Evolutionary conservation across 2,329 filamentous ascomycete species (phyloP).

Genomic region (Pseudopyricularia javanii): DNA sequence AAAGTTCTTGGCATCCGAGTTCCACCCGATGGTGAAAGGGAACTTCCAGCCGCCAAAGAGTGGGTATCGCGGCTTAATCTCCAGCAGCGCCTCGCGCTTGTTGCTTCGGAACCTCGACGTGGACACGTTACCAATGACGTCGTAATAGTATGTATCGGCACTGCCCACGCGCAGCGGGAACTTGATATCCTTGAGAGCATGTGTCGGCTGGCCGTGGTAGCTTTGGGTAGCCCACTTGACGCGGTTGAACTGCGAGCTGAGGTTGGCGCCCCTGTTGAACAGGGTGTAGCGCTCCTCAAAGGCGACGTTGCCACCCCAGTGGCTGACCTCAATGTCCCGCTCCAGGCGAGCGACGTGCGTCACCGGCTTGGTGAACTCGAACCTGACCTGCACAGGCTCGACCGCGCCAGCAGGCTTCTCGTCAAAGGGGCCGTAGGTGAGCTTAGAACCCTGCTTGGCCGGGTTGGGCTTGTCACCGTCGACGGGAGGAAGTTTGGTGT

Average conservation of each 20-base stretch:
- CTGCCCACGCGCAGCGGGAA: conserved; percentile 72
- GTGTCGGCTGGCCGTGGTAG: conserved; percentile 66
- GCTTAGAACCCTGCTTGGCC: conserved; percentile 70
- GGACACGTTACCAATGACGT: conserved; percentile 93
- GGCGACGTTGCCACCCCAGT: conserved; percentile 95
- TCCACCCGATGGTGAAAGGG: conserved; percentile 94
- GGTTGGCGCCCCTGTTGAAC: conserved; percentile 72
- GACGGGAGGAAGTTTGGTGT: conserved; percentile 58
- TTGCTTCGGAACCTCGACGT: conserved; percentile 78
- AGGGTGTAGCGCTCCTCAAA: conserved; percentile 91
- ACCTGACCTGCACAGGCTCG: conserved; percentile 67
- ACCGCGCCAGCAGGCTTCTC: conserved; percentile 67
- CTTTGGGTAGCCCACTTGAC: conserved; percentile 61
- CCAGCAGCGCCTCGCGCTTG: conserved; percentile 67
- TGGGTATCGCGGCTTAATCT: conserved; percentile 91
- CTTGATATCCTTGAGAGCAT: conserved; percentile 69
- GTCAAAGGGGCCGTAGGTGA: conserved; percentile 82
- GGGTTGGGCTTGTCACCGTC: conserved; percentile 52
- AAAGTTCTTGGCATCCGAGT: conserved; percentile 68
- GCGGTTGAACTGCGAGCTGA: conserved; percentile 60
- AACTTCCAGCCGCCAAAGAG: conserved; percentile 97
- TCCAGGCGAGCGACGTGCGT: conserved; percentile 69
- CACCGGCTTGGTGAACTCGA: conserved; percentile 90
- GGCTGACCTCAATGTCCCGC: conserved; percentile 87
- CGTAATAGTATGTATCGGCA: conserved; percentile 83